Evolutionary conservation across 345 rosid species (phyloP), one percentile per base, ranked within the genome.

Genomic region (Eucalyptus tenuipes): DNA sequence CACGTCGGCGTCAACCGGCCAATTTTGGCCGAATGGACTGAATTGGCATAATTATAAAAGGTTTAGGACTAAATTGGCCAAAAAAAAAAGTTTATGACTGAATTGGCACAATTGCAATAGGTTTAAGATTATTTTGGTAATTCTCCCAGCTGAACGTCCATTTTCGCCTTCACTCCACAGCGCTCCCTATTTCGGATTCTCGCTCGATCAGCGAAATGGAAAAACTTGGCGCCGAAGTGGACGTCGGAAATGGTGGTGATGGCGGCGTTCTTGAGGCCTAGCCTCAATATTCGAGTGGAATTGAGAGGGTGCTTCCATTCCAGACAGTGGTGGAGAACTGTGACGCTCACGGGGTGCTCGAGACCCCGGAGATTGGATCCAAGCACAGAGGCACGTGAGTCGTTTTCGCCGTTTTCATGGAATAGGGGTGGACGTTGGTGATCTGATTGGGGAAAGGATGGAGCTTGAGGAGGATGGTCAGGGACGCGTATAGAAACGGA

Each of bases 301-400:
- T 97, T 96, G 88, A 97, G 95, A 3, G 96, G 96, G 91, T 96
- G 97, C 24, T 94, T 96, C 33, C 87, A 92, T 93, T 96, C 99
- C 87, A 93, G 93, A 82, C 94, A 91, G 86, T 94, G 99, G 87
- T 97, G 98, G 84, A 97, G 99, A 49, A 94, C 93, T 75, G 96
- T 94, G 49, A 97, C 91, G 88, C 91, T 92, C n/a, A 94, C 95
- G 89, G 94, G 89, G 87, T 94, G 96, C 25, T 96, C 96, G 22
- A 95, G 90, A 86, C 91, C 91, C 91, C 42, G 91, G 94, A 84
- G 88, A 90, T 84, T 87, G 95, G 88, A 97, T 55, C 64, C 96
- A 92, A 52, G 64, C 61, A 93, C 97, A 94, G 91, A 97, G 93
- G 89, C 99, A 96, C 90, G 94, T 88, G 44, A 71, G 45, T 10